These are phyloP conservation scores for Staphylotrichum tortipilum DNA, from an alignment of 495 filamentous ascomycete genomes.

Conservation along the genomic window DNA sequence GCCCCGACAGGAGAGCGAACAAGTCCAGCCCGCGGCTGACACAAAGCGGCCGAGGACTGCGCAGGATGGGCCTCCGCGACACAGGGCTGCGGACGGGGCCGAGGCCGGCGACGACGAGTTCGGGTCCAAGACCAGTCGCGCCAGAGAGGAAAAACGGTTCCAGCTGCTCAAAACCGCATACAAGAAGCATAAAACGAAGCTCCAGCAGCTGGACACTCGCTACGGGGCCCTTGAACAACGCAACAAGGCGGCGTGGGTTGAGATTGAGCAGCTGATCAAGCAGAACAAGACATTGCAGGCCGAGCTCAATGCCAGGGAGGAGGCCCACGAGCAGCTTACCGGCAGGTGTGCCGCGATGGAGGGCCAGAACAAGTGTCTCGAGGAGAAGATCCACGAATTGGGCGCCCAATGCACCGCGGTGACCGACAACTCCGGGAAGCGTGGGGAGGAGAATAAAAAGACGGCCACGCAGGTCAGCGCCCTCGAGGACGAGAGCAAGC, in stretches of 20 bases:
- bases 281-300: not conserved
- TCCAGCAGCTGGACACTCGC: not conserved
- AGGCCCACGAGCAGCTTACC: not conserved
- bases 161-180: not conserved
- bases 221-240: not conserved
- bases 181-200: not conserved
- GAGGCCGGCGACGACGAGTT: not conserved
- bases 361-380: not conserved
- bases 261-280: not conserved
- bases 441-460: not conserved
- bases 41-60: not conserved
- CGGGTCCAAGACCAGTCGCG: not conserved
- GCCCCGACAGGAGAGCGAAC: not conserved
- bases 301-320: not conserved
- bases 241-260: not conserved
- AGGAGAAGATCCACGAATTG: not conserved
- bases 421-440: not conserved
- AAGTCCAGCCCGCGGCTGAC: not conserved
- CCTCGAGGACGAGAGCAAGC: slow-evolving; percentile 2
- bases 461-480: not conserved
- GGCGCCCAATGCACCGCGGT: not conserved
- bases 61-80: not conserved
- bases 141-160: not conserved
- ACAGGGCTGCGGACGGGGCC: not conserved
- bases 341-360: not conserved